Conservation (phyloP, 106 monocot species). For the Ottelia alismoides region DNA sequence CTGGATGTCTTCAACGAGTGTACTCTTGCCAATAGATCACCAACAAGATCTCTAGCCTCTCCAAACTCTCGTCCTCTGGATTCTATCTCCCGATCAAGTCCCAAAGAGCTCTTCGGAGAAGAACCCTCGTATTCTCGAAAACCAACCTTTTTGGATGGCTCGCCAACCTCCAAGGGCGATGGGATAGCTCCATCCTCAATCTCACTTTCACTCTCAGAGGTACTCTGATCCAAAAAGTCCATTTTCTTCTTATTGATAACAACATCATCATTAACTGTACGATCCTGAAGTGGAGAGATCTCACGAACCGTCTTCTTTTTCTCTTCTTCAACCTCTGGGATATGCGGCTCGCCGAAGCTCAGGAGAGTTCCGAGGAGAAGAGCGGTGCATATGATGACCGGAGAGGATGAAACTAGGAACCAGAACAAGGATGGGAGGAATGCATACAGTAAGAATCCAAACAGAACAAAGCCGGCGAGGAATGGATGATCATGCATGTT, state of each 20-base stretch:
- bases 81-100: too few species aligned
- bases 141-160: too few species aligned
- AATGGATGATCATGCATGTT: slow-evolving; percentile 36
- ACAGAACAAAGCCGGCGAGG: slow-evolving; percentile 22
- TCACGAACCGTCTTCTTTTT: slow-evolving; percentile 11
- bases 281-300: slow-evolving; percentile 22
- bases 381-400: slow-evolving; percentile 48
- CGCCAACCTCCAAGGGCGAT: too few species aligned
- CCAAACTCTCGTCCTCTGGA: too few species aligned
- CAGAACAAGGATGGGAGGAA: slow-evolving; percentile 42
- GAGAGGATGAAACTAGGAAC: slow-evolving; percentile 40
- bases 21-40: too few species aligned
- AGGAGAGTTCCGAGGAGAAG: slow-evolving; percentile 65
- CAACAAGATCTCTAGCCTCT: too few species aligned
- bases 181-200: too few species aligned
- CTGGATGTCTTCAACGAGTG: too few species aligned
- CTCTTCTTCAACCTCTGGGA: slow-evolving; percentile 35
- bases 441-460: slow-evolving; percentile 31
- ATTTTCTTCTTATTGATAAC: too few species aligned
- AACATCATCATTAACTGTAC: slow-evolving; percentile 3
- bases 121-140: slow-evolving; percentile 3
- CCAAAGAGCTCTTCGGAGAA: neutral
- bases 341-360: slow-evolving; percentile 43
- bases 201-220: too few species aligned
- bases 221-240: too few species aligned